phyloP scores from a whole-genome alignment of 2,329 filamentous ascomycete species.

The Trichophyton verrucosum region DNA sequence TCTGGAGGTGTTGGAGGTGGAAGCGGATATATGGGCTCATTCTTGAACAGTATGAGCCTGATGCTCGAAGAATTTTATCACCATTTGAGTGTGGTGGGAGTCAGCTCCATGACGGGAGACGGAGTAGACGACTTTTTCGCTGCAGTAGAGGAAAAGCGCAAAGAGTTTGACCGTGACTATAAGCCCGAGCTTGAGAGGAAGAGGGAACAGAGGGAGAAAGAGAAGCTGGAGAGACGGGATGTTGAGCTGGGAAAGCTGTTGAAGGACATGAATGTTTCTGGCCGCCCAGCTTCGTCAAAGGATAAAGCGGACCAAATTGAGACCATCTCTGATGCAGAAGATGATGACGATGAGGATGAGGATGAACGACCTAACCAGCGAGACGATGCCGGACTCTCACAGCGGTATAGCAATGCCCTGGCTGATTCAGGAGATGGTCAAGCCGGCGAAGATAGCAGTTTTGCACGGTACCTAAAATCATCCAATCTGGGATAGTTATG shows the following conservation, averaged over 20 bases:
- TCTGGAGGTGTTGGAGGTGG: slow-evolving; percentile 53
- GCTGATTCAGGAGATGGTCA: slow-evolving; percentile 33
- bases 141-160: slow-evolving; percentile 72
- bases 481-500: not conserved
- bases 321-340: slow-evolving; percentile 39
- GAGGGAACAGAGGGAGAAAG: slow-evolving; percentile 59
- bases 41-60: slow-evolving; percentile 94
- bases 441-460: slow-evolving; percentile 37
- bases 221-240: slow-evolving; percentile 59
- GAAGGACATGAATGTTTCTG: slow-evolving; percentile 68
- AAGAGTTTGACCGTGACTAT: slow-evolving; percentile 84
- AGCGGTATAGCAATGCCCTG: slow-evolving; percentile 66
- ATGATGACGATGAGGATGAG: slow-evolving; percentile 41
- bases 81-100: slow-evolving; percentile 81
- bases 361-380: slow-evolving; percentile 33
- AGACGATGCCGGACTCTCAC: slow-evolving; percentile 55
- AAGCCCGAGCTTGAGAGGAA: slow-evolving; percentile 78
- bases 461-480: slow-evolving; percentile 36
- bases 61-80: slow-evolving; percentile 97
- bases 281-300: slow-evolving; percentile 13
- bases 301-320: slow-evolving; percentile 26
- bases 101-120: slow-evolving; percentile 82
- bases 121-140: slow-evolving; percentile 90
- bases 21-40: slow-evolving; percentile 88
- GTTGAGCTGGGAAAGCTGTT: slow-evolving; percentile 85